Conservation (phyloP, 2,329 filamentous ascomycete species). For the Didymellaceae sp. region DNA sequence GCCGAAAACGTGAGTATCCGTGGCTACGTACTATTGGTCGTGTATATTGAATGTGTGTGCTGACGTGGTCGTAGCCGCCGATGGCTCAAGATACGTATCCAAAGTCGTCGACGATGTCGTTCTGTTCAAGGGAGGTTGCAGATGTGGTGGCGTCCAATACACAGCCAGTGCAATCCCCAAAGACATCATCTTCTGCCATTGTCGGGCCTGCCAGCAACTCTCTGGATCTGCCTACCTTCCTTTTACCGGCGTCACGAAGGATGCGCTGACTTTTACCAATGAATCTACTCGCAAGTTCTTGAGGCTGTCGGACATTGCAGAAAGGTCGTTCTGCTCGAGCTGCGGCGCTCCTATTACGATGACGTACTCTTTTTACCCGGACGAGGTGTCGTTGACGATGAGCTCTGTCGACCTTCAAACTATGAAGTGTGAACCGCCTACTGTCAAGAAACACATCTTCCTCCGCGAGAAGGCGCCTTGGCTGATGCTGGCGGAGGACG, state of each 20-base stretch:
- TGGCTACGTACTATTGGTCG: background rate
- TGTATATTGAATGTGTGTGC: too few species aligned
- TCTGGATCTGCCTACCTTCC: slow-evolving; percentile 56
- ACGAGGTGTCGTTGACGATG: slow-evolving; percentile 46
- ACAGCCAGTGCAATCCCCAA: slow-evolving; percentile 46
- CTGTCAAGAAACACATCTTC: slow-evolving; percentile 53
- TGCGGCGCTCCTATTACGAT: slow-evolving; percentile 58
- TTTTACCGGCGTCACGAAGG: slow-evolving; percentile 49
- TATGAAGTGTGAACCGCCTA: slow-evolving; percentile 40
- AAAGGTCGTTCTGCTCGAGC: slow-evolving; percentile 53
- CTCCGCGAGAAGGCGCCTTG: slow-evolving; percentile 49
- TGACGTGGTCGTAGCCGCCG: slow-evolving; percentile 27
- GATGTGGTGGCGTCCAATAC: slow-evolving; percentile 54
- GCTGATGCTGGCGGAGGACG: slow-evolving; percentile 38
- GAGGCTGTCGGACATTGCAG: slow-evolving; percentile 50
- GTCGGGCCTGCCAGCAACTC: slow-evolving; percentile 57
- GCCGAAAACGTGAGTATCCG: slow-evolving; percentile 37
- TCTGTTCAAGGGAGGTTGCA: slow-evolving; percentile 52
- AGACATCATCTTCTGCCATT: slow-evolving; percentile 54
- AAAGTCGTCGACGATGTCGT: slow-evolving; percentile 17
- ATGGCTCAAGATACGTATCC: slow-evolving; percentile 32
- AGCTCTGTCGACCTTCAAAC: slow-evolving; percentile 53
- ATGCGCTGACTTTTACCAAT: slow-evolving; percentile 45
- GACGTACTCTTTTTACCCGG: slow-evolving; percentile 45
- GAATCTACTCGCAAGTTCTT: slow-evolving; percentile 40